Percentiles rank a stretch among this genome's conserved stretches.
Evolutionary conservation across 2,329 filamentous ascomycete genomes (phyloP).

Genomic region (Ceratocystis colombiana): DNA sequence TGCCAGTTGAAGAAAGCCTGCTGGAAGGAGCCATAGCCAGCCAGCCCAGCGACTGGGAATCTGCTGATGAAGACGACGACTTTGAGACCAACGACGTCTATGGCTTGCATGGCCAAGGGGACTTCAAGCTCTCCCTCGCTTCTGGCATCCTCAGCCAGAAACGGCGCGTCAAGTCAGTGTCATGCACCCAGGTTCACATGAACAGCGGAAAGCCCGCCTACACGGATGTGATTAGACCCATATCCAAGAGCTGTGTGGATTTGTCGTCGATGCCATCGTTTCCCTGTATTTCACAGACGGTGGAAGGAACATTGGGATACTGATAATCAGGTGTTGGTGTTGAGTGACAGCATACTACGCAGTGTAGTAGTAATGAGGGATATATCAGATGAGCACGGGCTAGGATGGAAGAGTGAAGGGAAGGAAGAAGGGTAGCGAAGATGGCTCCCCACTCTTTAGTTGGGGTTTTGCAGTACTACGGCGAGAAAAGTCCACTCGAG

Average conservation of each 20-base stretch:
- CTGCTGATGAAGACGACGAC: not conserved
- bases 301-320: not conserved
- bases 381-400: not conserved
- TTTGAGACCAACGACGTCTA: no score
- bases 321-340: not conserved
- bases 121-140: not conserved
- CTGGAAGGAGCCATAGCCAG: not conserved
- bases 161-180: not conserved
- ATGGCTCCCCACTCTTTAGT: not conserved
- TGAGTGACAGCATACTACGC: not conserved
- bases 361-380: not conserved
- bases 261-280: not conserved
- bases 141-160: not conserved
- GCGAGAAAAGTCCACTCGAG: no score
- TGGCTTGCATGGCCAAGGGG: not conserved
- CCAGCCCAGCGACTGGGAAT: not conserved
- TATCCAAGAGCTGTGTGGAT: slow-evolving; percentile 2
- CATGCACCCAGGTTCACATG: not conserved
- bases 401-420: not conserved
- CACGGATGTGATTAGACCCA: not conserved
- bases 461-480: not conserved
- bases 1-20: not conserved
- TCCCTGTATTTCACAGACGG: not conserved
- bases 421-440: not conserved
- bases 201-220: not conserved